Evolutionary conservation across 352 stramenopile genomes (phyloP).

Genomic region (Phytopythium sindhum): DNA sequence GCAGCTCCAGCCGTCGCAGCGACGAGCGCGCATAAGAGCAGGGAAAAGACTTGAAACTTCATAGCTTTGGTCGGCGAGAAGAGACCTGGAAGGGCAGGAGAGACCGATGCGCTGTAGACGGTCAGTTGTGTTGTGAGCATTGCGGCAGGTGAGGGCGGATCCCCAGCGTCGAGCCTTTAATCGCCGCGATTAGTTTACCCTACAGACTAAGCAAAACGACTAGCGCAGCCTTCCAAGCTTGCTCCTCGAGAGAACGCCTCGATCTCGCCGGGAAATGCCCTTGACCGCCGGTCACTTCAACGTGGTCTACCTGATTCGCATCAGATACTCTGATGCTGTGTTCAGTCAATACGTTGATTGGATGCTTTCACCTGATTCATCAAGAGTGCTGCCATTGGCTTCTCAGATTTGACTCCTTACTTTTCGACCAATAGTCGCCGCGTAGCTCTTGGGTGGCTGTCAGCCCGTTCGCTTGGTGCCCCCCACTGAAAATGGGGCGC

Average conservation of each 20-base stretch:
- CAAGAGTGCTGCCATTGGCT: neutral
- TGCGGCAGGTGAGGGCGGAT: too few relatives aligned
- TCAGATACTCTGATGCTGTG: neutral
- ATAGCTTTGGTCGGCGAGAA: neutral
- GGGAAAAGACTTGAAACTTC: neutral
- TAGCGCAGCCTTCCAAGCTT: neutral
- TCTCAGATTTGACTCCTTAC: neutral
- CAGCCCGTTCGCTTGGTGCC: neutral
- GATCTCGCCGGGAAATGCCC: neutral
- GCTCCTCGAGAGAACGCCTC: neutral
- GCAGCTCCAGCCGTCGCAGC: neutral
- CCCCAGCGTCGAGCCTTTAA: neutral
- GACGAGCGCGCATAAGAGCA: neutral
- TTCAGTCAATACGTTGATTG: neutral
- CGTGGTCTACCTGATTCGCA: neutral
- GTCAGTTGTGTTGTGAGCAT: neutral
- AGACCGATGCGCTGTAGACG: neutral
- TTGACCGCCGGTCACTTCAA: neutral
- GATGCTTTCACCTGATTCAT: neutral
- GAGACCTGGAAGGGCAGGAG: neutral
- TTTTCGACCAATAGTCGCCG: neutral
- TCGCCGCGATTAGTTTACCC: neutral
- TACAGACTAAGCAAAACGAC: too few relatives aligned
- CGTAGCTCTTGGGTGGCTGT: slow-evolving; percentile 5
- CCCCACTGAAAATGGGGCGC: neutral